A percentile compares a stretch with the other conserved stretches of the same genome.
These are phyloP conservation scores for Penicillium verrucosum DNA, from an alignment of 2,329 filamentous ascomycete species.

Conservation along the genomic window DNA sequence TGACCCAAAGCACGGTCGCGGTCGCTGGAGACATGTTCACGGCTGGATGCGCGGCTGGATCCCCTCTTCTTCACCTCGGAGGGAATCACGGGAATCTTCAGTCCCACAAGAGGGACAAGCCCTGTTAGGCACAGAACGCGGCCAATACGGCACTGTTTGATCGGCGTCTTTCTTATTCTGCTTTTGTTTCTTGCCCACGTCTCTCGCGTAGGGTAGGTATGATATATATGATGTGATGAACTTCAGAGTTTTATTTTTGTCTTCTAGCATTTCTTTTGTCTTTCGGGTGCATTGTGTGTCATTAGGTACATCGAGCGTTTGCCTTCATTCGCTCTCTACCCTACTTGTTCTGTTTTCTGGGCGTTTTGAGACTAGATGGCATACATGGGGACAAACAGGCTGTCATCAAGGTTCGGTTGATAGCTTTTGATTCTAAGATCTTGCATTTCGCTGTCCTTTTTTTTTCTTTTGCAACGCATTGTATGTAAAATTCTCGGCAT, in stretches of 20 bases:
- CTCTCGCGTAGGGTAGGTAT: not conserved
- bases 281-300: not conserved
- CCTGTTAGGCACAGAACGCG: slow-evolving; percentile 28
- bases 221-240: slow-evolving; percentile 11
- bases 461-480: not conserved
- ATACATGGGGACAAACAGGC: not conserved
- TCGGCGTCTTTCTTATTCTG: not conserved
- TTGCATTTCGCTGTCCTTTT: too few relatives aligned
- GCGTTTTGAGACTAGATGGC: not conserved
- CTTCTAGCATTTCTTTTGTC: not conserved
- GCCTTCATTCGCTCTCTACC: not conserved
- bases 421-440: too few relatives aligned
- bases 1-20: slow-evolving; percentile 41
- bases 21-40: slow-evolving; percentile 55
- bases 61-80: slow-evolving; percentile 47
- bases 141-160: slow-evolving; percentile 37
- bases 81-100: slow-evolving; percentile 14
- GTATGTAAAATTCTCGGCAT: not conserved
- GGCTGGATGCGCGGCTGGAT: slow-evolving; percentile 68
- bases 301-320: not conserved
- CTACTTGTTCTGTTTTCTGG: not conserved
- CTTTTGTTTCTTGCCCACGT: not conserved
- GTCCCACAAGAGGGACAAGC: slow-evolving; percentile 28
- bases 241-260: not conserved
- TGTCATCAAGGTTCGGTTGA: not conserved